These are phyloP conservation scores for Xerocomellus intermedius DNA, from an alignment of 768 basidiomycete genomes.

Conservation along the genomic window DNA sequence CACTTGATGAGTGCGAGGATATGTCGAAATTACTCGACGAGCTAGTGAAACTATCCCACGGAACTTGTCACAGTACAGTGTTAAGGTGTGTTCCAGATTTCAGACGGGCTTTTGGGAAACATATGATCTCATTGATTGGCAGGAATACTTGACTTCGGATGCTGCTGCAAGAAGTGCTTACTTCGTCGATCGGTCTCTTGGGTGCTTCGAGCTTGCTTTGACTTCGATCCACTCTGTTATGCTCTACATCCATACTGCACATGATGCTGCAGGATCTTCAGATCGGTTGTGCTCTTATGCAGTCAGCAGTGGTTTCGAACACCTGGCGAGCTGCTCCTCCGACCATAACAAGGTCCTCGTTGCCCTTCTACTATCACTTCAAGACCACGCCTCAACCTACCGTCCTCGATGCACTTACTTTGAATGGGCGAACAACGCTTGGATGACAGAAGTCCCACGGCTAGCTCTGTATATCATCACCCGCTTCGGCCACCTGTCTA, in stretches of 20 bases:
- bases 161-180: background rate
- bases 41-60: background rate
- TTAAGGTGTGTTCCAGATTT: background rate
- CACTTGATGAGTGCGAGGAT: constrained; percentile 13
- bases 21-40: background rate
- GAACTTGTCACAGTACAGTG: background rate
- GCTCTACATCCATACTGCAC: background rate
- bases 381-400: background rate
- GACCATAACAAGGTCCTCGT: background rate
- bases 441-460: background rate
- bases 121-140: background rate
- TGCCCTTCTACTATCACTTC: background rate
- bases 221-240: background rate
- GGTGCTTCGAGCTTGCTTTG: background rate
- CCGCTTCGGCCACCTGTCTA: background rate
- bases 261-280: background rate
- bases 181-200: background rate
- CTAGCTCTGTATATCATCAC: background rate
- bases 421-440: background rate
- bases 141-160: background rate
- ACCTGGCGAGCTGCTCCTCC: background rate
- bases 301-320: background rate
- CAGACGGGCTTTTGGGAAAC: background rate
- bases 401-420: background rate
- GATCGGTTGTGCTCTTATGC: background rate